phyloP scores from a whole-genome alignment of 306 rosid species.

The Prunus persica region DNA sequence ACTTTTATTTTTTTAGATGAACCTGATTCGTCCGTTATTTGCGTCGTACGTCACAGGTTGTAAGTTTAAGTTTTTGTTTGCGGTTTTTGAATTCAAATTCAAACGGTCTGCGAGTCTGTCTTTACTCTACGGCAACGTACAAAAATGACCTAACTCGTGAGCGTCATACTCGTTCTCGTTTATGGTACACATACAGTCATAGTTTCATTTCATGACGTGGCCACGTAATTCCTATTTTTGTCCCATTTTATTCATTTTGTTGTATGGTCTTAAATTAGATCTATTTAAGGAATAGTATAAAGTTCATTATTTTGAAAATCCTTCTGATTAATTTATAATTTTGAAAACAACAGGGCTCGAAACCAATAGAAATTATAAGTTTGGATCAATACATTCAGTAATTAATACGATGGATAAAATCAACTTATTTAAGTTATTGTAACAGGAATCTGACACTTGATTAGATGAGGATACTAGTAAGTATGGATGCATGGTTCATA shows the following conservation, averaged over 20 bases:
- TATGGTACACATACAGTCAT: background rate
- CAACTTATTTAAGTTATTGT: no score
- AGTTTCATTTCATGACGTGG: background rate
- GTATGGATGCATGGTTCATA: background rate
- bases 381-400: no score
- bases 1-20: background rate
- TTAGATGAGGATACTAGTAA: background rate
- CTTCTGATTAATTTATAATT: no score
- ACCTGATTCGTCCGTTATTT: background rate
- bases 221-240: background rate
- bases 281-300: background rate
- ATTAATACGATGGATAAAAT: no score
- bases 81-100: constrained; percentile 8
- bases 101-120: constrained; percentile 14
- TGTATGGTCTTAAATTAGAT: background rate
- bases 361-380: no score
- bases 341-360: no score
- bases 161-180: background rate
- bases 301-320: background rate
- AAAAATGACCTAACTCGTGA: background rate
- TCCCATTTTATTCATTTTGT: background rate
- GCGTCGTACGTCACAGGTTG: background rate
- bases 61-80: background rate
- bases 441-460: no score
- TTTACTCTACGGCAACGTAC: background rate